Conservation (phyloP, 2,329 filamentous ascomycete genomes). For the Chaetomium olivaceum region DNA sequence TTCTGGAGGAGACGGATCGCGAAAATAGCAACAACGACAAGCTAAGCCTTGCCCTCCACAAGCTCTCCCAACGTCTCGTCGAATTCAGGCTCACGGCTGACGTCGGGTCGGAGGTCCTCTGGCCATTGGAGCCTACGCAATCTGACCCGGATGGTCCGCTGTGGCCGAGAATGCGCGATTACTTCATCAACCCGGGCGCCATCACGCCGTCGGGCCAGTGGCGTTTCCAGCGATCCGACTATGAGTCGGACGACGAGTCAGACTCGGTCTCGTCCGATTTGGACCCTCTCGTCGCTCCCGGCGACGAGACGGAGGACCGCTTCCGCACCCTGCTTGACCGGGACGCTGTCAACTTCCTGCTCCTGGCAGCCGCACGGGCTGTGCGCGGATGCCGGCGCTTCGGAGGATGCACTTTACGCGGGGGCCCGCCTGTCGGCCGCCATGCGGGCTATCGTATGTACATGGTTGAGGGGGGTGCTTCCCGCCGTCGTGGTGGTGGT, state of each 20-base stretch:
- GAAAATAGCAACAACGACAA: constrained; percentile 4
- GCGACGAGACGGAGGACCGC: constrained; percentile 3
- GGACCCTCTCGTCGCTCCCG: background rate
- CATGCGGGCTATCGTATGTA: background rate
- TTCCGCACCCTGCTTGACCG: background rate
- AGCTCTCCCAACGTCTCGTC: constrained; percentile 9
- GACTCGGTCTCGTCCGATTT: background rate
- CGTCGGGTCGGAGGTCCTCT: constrained; percentile 1
- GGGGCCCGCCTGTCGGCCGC: background rate
- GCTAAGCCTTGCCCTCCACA: constrained; percentile 8
- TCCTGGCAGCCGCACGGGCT: constrained; percentile 8
- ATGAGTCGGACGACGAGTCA: background rate
- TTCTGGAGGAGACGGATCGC: constrained; percentile 1
- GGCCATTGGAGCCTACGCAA: background rate
- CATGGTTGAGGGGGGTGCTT: background rate
- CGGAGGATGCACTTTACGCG: background rate
- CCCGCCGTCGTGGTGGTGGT: background rate
- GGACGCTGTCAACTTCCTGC: background rate
- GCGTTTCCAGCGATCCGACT: background rate
- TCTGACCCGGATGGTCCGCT: background rate
- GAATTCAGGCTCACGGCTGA: background rate
- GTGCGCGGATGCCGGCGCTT: constrained; percentile 9
- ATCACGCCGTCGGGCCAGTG: constrained; percentile 7
- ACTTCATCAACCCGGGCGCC: background rate
- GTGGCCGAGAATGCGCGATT: background rate